A percentile compares a stretch with the other conserved stretches of the same genome.
These are phyloP conservation scores for Mycena venus DNA, from an alignment of 768 basidiomycete species.

Conservation along the genomic window DNA sequence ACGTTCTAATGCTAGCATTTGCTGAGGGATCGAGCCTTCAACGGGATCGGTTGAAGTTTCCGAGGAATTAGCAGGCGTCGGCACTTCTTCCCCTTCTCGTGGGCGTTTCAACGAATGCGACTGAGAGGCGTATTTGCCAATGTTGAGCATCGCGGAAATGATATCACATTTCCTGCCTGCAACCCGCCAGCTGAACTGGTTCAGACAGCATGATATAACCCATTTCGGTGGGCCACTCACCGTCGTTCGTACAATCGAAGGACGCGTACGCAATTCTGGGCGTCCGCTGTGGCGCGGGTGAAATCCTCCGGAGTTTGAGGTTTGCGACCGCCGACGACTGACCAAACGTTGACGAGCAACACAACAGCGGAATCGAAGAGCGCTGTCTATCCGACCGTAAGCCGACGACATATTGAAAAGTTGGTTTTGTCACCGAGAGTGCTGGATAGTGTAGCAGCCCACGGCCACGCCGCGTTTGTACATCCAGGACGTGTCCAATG, in stretches of 20 bases:
- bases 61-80: neutral
- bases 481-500: neutral
- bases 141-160: constrained; percentile 17
- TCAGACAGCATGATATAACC: neutral
- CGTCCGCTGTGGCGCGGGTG: constrained; percentile 51
- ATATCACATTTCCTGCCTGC: constrained; percentile 28
- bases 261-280: constrained; percentile 53
- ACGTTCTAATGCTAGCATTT: neutral
- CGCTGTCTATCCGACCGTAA: constrained; percentile 26
- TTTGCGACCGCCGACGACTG: constrained; percentile 44
- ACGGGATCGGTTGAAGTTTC: neutral
- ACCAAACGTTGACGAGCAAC: constrained; percentile 59
- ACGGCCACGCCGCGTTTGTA: neutral
- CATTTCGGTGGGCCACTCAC: neutral
- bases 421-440: neutral
- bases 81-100: neutral
- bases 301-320: constrained; percentile 38
- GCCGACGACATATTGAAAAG: neutral
- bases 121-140: neutral
- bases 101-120: neutral
- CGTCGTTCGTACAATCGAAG: constrained; percentile 22
- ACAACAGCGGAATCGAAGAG: constrained; percentile 55
- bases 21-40: neutral
- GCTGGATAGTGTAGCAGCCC: neutral
- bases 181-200: constrained; percentile 12